Percentiles rank a stretch among this genome's conserved stretches.
phyloP scores from a whole-genome alignment of 108 stramenopile species.

The Schizochytrium sp. region DNA sequence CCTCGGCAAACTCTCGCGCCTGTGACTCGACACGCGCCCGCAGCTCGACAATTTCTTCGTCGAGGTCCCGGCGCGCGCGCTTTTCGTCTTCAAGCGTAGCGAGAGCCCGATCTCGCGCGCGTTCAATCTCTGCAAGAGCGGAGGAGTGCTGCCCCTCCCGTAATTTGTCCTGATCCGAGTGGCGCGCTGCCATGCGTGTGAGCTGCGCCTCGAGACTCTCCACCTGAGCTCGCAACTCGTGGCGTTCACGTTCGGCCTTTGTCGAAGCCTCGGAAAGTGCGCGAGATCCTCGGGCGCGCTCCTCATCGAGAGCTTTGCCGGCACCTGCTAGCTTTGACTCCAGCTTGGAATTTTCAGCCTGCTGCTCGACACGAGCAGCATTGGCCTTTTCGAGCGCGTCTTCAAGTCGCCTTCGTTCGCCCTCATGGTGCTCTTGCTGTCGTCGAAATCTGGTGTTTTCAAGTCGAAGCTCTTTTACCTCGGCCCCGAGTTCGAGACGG shows the following conservation, averaged over 20 bases:
- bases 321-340: neutral
- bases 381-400: neutral
- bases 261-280: neutral
- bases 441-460: neutral
- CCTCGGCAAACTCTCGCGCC: neutral
- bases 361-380: neutral
- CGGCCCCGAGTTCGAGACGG: neutral
- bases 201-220: neutral
- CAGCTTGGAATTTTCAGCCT: neutral
- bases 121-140: neutral
- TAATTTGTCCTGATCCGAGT: neutral
- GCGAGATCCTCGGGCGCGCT: neutral
- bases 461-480: neutral
- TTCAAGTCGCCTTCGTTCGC: neutral
- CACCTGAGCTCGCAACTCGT: neutral
- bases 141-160: neutral
- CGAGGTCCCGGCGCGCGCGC: neutral
- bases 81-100: neutral
- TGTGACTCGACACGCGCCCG: neutral
- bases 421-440: neutral
- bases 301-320: neutral
- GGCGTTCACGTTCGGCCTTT: neutral
- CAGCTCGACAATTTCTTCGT: neutral
- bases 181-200: neutral
- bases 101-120: neutral